A percentile compares a stretch with the other conserved stretches of the same genome.
These are phyloP conservation scores for Piper betle DNA, from an alignment of 164 flowering plant genomes.

Conservation along the genomic window DNA sequence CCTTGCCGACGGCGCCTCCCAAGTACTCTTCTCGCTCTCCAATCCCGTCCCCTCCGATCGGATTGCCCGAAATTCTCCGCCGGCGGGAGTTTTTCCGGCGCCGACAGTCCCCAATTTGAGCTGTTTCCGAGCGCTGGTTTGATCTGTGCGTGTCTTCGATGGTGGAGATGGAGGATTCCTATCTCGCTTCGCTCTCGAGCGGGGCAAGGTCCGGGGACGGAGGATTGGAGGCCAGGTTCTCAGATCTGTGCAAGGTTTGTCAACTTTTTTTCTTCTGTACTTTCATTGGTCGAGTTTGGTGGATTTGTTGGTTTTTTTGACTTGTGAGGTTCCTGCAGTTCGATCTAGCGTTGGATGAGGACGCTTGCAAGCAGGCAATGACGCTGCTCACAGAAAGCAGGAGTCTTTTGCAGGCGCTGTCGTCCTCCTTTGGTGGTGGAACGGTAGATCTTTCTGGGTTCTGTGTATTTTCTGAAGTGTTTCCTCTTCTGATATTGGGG, in stretches of 20 bases:
- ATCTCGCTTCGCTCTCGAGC: conserved; percentile 9
- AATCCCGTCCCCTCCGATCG: too few relatives aligned
- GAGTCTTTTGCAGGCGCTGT: conserved; percentile 34
- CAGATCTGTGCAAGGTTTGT: conserved; percentile 53
- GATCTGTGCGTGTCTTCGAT: too few relatives aligned
- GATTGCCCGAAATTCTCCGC: too few relatives aligned
- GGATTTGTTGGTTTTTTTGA: neutral
- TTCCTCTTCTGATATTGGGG: neutral
- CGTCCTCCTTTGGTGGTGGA: conserved; percentile 47
- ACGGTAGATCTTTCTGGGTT: conserved; percentile 21
- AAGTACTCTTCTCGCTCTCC: too few relatives aligned
- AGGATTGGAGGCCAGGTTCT: conserved; percentile 25
- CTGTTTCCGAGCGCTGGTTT: too few relatives aligned
- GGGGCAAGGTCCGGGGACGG: conserved; percentile 7
- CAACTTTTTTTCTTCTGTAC: neutral
- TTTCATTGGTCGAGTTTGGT: too few relatives aligned
- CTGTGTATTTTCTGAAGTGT: neutral
- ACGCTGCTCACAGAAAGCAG: conserved; percentile 56
- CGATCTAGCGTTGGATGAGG: conserved; percentile 41
- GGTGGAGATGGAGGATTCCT: conserved; percentile 23
- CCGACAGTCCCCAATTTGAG: too few relatives aligned
- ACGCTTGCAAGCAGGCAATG: conserved; percentile 22
- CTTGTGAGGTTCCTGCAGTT: conserved; percentile 23
- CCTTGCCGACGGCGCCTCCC: too few relatives aligned
- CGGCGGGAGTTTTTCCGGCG: too few relatives aligned